Evolutionary conservation across 2,329 filamentous ascomycete genomes (phyloP).

Genomic region (Fusarium dimerum): DNA sequence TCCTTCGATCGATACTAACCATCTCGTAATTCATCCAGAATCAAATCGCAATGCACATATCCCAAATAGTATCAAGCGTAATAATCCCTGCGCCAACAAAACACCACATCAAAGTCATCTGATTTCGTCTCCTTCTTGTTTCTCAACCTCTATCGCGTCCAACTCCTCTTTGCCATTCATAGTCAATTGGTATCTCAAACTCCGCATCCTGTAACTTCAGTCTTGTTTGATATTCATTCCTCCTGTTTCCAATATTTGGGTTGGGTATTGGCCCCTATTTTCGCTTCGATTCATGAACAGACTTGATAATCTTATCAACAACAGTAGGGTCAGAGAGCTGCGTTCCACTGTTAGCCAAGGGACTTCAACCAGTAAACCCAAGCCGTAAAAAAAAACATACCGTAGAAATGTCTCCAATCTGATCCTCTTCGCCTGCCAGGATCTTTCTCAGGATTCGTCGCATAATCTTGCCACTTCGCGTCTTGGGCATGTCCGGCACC

Average conservation of each 20-base stretch:
- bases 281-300: conserved; percentile 66
- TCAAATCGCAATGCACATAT: conserved; percentile 25
- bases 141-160: conserved; percentile 12
- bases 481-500: conserved; percentile 95
- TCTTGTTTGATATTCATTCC: conserved; percentile 1
- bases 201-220: conserved; percentile 20
- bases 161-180: conserved; percentile 21
- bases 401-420: conserved; percentile 89
- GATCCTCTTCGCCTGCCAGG: conserved; percentile 93
- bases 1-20: conserved; percentile 14
- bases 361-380: background rate
- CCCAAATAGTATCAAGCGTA: too few relatives aligned
- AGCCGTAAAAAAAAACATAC: conserved; percentile 53
- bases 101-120: conserved; percentile 26
- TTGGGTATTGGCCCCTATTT: conserved; percentile 40
- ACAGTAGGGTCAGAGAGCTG: conserved; percentile 87
- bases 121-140: conserved; percentile 11
- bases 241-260: too few relatives aligned
- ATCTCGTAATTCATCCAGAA: conserved; percentile 5
- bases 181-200: conserved; percentile 31
- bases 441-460: conserved; percentile 96
- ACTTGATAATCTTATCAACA: conserved; percentile 84
- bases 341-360: conserved; percentile 19
- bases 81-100: conserved; percentile 21
- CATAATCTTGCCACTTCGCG: conserved; percentile 98